Conservation (phyloP, 1,284 basidiomycete species). For the Violaceomyces palustris region DNA sequence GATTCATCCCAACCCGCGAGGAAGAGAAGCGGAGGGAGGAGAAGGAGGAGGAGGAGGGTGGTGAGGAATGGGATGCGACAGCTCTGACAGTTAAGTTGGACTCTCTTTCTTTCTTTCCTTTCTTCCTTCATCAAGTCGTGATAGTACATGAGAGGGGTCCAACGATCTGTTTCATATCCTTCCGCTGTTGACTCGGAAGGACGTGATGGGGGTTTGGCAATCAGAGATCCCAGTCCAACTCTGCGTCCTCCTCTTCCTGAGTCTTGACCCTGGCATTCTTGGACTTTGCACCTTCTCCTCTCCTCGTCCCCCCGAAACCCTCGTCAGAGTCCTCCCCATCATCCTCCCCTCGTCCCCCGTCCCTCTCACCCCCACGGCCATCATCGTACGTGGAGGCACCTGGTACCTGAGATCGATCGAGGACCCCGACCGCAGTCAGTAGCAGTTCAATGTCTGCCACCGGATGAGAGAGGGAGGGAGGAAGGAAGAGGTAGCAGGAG, state of each 20-base stretch:
- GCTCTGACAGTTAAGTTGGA: too few species aligned
- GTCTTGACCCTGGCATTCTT: conserved; percentile 19
- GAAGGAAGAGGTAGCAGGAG: background rate
- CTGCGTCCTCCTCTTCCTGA: conserved; percentile 47
- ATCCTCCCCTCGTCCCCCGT: conserved; percentile 11
- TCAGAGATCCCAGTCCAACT: conserved; percentile 51
- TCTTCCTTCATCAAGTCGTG: too few species aligned
- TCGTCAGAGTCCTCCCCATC: conserved; percentile 13
- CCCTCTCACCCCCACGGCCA: conserved; percentile 9
- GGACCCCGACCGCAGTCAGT: conserved; percentile 43
- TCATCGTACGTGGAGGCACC: conserved; percentile 12
- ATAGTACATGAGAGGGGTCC: too few species aligned
- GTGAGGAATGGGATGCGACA: too few species aligned
- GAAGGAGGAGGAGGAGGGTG: too few species aligned
- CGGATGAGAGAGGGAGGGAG: background rate
- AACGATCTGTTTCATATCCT: too few species aligned
- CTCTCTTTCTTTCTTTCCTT: too few species aligned
- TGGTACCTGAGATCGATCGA: conserved; percentile 31
- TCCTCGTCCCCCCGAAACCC: conserved; percentile 5
- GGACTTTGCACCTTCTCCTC: conserved; percentile 10
- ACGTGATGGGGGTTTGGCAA: too few species aligned
- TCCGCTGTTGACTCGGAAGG: too few species aligned
- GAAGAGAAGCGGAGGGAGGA: too few species aligned
- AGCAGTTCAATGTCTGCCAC: conserved; percentile 45
- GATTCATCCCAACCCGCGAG: too few species aligned